phyloP scores from a whole-genome alignment of 2,329 filamentous ascomycete species.

The Fusarium pilosicola region DNA sequence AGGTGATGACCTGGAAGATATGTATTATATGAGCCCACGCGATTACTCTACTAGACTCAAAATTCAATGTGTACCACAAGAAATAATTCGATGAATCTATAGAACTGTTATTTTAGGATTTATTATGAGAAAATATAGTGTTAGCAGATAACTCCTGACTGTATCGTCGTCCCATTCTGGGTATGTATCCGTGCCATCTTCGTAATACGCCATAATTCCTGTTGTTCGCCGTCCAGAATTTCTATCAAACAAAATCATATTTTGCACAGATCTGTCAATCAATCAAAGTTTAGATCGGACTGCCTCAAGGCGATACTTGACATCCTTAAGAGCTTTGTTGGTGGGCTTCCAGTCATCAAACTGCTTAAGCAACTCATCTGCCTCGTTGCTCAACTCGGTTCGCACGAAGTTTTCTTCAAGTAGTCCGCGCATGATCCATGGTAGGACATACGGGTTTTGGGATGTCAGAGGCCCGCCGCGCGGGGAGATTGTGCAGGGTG shows the following conservation, averaged over 20 bases:
- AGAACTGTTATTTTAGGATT: neutral
- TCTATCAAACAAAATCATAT: neutral
- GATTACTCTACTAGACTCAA: conserved; percentile 37
- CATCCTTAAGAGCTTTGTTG: conserved; percentile 92
- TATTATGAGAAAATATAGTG: conserved; percentile 5
- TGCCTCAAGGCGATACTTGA: conserved; percentile 92
- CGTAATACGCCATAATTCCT: neutral
- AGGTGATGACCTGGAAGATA: conserved; percentile 18
- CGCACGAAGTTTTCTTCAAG: conserved; percentile 92
- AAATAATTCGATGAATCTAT: neutral
- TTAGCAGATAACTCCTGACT: conserved; percentile 25
- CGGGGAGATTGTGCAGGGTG: conserved; percentile 41
- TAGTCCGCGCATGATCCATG: conserved; percentile 94
- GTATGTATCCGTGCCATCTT: conserved; percentile 15
- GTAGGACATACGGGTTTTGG: conserved; percentile 88
- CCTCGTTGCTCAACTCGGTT: conserved; percentile 80
- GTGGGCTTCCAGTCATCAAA: conserved; percentile 95
- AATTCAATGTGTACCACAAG: conserved; percentile 14
- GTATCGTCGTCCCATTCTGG: conserved; percentile 12
- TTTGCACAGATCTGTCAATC: neutral
- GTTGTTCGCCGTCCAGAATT: neutral
- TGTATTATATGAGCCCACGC: conserved; percentile 33
- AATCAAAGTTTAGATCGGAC: conserved; percentile 81
- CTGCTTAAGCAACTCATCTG: conserved; percentile 79
- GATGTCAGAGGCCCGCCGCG: conserved; percentile 53